Conservation (phyloP, 495 filamentous ascomycete species). For the Thermochaetoides thermophila region DNA sequence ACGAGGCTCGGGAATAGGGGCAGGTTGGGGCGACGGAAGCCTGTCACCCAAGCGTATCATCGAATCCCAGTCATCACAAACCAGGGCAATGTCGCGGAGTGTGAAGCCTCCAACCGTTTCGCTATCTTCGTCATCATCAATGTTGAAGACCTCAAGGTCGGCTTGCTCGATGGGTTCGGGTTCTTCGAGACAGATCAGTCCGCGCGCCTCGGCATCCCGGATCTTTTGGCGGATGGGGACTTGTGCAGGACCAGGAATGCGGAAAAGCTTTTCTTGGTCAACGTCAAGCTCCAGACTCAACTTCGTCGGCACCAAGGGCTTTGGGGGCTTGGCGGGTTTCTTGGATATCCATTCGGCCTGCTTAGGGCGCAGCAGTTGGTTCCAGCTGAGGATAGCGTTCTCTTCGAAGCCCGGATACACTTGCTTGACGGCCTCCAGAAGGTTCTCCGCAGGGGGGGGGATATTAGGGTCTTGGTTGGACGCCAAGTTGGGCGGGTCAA, state of each 20-base stretch:
- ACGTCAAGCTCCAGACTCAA: conserved; percentile 65
- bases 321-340: conserved; percentile 58
- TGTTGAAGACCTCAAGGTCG: conserved; percentile 40
- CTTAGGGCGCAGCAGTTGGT: conserved; percentile 59
- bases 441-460: conserved; percentile 45
- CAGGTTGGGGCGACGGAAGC: conserved; percentile 4
- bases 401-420: conserved; percentile 58
- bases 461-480: conserved; percentile 33
- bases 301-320: conserved; percentile 70
- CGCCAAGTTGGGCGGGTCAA: conserved; percentile 20
- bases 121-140: conserved; percentile 39
- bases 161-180: conserved; percentile 33
- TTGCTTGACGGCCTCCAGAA: conserved; percentile 51
- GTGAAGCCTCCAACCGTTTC: conserved; percentile 54
- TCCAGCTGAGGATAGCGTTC: conserved; percentile 49
- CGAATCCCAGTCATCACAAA: conserved; percentile 73
- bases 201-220: conserved; percentile 40
- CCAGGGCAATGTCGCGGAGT: conserved; percentile 57
- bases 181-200: conserved; percentile 44
- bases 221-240: conserved; percentile 32
- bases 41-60: conserved; percentile 29
- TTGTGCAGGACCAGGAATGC: conserved; percentile 39
- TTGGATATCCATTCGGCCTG: conserved; percentile 56
- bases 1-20: too few species aligned
- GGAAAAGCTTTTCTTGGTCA: conserved; percentile 72